Conservation (phyloP, 2,329 filamentous ascomycete genomes). For the Ceratocystis eucalypticola region DNA sequence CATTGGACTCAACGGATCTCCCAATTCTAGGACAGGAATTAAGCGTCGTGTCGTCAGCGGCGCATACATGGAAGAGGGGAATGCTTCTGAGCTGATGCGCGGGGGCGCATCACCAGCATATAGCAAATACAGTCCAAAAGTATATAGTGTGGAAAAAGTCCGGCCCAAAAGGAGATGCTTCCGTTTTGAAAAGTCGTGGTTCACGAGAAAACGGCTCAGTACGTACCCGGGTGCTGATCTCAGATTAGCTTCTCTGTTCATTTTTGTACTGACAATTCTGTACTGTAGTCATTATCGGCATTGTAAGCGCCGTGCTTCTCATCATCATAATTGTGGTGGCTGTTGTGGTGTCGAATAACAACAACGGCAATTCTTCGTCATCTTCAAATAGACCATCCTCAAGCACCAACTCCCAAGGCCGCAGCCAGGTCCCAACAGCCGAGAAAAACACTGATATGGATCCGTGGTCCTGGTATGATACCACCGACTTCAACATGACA, state of each 20-base stretch:
- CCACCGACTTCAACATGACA: constrained; percentile 81
- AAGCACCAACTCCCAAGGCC: constrained; percentile 30
- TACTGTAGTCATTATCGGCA: constrained; percentile 46
- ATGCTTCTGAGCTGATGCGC: constrained; percentile 29
- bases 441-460: constrained; percentile 69
- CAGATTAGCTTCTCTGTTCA: not conserved
- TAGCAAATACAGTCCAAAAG: constrained; percentile 37
- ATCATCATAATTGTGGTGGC: constrained; percentile 56
- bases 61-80: constrained; percentile 54
- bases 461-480: constrained; percentile 85
- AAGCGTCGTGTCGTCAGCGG: constrained; percentile 56
- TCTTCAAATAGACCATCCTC: constrained; percentile 2
- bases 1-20: not conserved
- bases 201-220: constrained; percentile 25
- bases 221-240: constrained; percentile 29
- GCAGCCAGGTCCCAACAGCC: constrained; percentile 45
- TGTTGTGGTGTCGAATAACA: constrained; percentile 52
- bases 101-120: constrained; percentile 36
- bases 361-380: constrained; percentile 27
- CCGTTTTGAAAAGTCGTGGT: constrained; percentile 39
- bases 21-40: not conserved
- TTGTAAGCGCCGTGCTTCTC: constrained; percentile 40
- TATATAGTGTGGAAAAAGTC: constrained; percentile 30
- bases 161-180: constrained; percentile 35
- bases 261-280: constrained; percentile 13